phyloP scores from a whole-genome alignment of 306 rosid species.

The Ceratonia siliqua region DNA sequence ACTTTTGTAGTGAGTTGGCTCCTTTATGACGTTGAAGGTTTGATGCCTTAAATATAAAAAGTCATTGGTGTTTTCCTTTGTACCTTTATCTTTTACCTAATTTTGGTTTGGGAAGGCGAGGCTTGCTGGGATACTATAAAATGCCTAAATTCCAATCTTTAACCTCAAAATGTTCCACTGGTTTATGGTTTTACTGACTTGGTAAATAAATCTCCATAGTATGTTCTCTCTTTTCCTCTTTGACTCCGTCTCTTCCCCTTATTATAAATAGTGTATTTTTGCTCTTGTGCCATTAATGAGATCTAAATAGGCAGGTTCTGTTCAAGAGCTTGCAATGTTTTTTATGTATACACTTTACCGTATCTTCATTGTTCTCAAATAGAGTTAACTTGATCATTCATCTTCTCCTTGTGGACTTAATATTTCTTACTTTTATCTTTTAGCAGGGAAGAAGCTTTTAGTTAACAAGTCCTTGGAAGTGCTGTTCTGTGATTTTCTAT shows the following conservation, averaged over 20 bases:
- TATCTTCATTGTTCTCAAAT: conserved; percentile 16
- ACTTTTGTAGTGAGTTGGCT: conserved; percentile 43
- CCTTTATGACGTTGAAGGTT: conserved; percentile 34
- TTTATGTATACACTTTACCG: background rate
- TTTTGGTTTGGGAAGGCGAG: conserved; percentile 28
- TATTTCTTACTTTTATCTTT: conserved; percentile 14
- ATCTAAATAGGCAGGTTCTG: conserved; percentile 11
- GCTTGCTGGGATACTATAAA: conserved; percentile 24
- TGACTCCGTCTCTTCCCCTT: background rate
- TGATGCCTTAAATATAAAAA: conserved; percentile 32
- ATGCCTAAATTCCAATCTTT: conserved; percentile 30
- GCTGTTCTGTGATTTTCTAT: conserved; percentile 32
- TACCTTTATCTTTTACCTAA: conserved; percentile 35
- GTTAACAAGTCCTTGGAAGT: conserved; percentile 25
- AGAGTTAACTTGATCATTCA: conserved; percentile 21
- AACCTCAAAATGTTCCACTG: conserved; percentile 32
- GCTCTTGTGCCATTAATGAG: conserved; percentile 10
- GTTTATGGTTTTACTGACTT: background rate
- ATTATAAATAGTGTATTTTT: background rate
- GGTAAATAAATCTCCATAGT: background rate
- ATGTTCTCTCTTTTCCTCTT: conserved; percentile 18
- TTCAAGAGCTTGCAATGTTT: background rate
- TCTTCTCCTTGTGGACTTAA: conserved; percentile 18
- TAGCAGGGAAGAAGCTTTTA: conserved; percentile 51
- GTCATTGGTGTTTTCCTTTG: conserved; percentile 27